These are phyloP conservation scores for Anthracocystis setariae DNA, from an alignment of 1,284 basidiomycete genomes.

Conservation along the genomic window DNA sequence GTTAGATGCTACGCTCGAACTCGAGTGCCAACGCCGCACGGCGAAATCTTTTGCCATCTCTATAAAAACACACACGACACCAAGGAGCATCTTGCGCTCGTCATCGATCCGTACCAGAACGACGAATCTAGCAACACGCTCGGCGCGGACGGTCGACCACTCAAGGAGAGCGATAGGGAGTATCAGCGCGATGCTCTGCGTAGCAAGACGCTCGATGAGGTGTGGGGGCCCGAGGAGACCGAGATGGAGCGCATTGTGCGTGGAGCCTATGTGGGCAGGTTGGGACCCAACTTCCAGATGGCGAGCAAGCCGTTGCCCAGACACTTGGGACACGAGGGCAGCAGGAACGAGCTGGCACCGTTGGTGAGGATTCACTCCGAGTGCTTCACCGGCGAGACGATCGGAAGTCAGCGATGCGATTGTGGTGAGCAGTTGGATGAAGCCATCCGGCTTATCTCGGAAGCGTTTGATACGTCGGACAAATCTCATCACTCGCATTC, in stretches of 20 bases:
- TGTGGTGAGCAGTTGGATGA: slow-evolving; percentile 99
- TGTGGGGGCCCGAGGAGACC: slow-evolving; percentile 87
- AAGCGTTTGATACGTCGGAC: slow-evolving; percentile 68
- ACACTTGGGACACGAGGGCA: slow-evolving; percentile 59
- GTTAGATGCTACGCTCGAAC: slow-evolving; percentile 94
- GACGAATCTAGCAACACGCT: slow-evolving; percentile 28
- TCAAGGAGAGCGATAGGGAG: slow-evolving; percentile 31
- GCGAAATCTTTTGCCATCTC: slow-evolving; percentile 89
- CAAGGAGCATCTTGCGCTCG: slow-evolving; percentile 98
- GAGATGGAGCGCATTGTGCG: slow-evolving; percentile 91
- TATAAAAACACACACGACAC: slow-evolving; percentile 85
- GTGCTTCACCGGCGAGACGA: slow-evolving; percentile 98
- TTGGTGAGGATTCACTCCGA: slow-evolving; percentile 96
- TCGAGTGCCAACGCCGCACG: slow-evolving; percentile 94
- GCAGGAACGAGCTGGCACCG: slow-evolving; percentile 71
- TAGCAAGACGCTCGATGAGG: slow-evolving; percentile 82
- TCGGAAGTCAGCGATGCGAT: slow-evolving; percentile 98
- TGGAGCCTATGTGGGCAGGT: slow-evolving; percentile 89
- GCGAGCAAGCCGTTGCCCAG: slow-evolving; percentile 69
- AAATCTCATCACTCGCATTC: neutral
- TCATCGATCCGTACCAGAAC: slow-evolving; percentile 76
- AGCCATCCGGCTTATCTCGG: slow-evolving; percentile 85
- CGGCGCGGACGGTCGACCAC: slow-evolving; percentile 29
- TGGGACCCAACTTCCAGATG: slow-evolving; percentile 74
- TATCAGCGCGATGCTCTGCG: slow-evolving; percentile 73